Base-by-base conservation (phyloP, 768 basidiomycete species). In the Lentinula raphanica region DNA sequence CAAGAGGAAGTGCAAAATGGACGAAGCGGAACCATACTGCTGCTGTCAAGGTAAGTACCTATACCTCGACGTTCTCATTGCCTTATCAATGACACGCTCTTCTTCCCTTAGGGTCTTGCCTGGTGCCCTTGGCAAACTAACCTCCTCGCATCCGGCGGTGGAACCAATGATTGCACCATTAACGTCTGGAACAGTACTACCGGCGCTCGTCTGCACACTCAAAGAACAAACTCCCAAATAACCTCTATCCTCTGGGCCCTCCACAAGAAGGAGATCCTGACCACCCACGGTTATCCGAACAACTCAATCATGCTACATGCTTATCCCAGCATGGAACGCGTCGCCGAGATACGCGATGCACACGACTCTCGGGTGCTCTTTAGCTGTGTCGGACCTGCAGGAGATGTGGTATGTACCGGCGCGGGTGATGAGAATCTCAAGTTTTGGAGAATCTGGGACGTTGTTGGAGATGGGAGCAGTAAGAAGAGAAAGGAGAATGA, bases 61-160 rank as follows among this genome's bases (percentile, higher is more conserved):
- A 56, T 31, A n/a, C n/a, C 23, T 5, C 61, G 44, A n/a, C 21
- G 9, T 5, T 31, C 32, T 58, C 23, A 6, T 46, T 45, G n/a
- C 49, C 21, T 11, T 51, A 48, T 55, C 36, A 9, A 28, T n/a
- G 46, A 29, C 32, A n/a, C n/a, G n/a, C 35, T 53, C 32, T 4
- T 48, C 17, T 58, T n/a, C n/a, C n/a, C n/a, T n/a, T 62, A 94
- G 92, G 95, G 94, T 1, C 76, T 99, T 56, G 93, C 94, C 1
- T 99, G 97, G 94, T 96, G 93, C 62, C 94, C 96, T 0, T 98
- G 97, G 97, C 91, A 94, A 71, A 83, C 88, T 0, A 87, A 89
- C 2, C 79, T 98, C 17, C 83, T 98, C 51, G 95, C 96, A 2
- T 86, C 90, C 0, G 97, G 97, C 0, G 96, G 97, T 0, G 97